Percentiles rank a stretch among this genome's conserved stretches.
These are phyloP conservation scores for Phaseolus coccineus DNA, from an alignment of 331 rosid species.

Conservation along the genomic window DNA sequence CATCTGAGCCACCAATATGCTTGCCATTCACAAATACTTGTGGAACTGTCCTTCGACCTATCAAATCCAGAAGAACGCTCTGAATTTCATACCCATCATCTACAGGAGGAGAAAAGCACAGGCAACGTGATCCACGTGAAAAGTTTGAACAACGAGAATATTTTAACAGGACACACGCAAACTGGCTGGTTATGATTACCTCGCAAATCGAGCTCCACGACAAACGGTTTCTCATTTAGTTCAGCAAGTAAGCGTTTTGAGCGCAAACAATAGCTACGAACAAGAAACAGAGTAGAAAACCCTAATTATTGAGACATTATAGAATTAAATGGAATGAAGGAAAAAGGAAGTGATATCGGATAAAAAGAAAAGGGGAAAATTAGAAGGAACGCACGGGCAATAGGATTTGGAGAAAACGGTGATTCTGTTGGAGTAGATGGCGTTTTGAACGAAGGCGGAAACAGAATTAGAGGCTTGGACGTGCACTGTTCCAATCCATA, in stretches of 20 bases:
- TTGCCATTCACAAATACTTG: constrained; percentile 89
- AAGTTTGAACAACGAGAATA: not conserved
- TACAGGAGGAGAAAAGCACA: constrained; percentile 34
- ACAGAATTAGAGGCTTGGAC: constrained; percentile 62
- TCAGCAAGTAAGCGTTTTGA: constrained; percentile 77
- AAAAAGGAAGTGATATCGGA: too few relatives aligned
- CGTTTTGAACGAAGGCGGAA: constrained; percentile 85
- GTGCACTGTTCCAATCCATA: constrained; percentile 30
- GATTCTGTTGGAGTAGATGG: constrained; percentile 80
- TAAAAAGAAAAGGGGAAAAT: not conserved
- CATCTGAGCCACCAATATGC: constrained; percentile 93
- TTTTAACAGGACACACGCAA: not conserved
- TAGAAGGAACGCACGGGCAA: constrained; percentile 69
- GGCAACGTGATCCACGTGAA: not conserved
- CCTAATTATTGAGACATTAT: constrained; percentile 24
- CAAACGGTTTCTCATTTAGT: constrained; percentile 72
- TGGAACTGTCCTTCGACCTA: constrained; percentile 82
- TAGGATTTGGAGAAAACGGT: constrained; percentile 91
- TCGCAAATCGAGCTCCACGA: constrained; percentile 89
- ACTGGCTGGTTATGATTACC: constrained; percentile 48
- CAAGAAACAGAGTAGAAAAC: constrained; percentile 8
- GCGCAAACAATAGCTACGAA: constrained; percentile 72
- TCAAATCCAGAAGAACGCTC: constrained; percentile 73
- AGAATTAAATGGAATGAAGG: not conserved
- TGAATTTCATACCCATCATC: constrained; percentile 87